Evolutionary conservation across 2,329 filamentous ascomycete species (phyloP), one percentile per base, ranked within the genome.

Genomic region (Rhinocladiella similis): DNA sequence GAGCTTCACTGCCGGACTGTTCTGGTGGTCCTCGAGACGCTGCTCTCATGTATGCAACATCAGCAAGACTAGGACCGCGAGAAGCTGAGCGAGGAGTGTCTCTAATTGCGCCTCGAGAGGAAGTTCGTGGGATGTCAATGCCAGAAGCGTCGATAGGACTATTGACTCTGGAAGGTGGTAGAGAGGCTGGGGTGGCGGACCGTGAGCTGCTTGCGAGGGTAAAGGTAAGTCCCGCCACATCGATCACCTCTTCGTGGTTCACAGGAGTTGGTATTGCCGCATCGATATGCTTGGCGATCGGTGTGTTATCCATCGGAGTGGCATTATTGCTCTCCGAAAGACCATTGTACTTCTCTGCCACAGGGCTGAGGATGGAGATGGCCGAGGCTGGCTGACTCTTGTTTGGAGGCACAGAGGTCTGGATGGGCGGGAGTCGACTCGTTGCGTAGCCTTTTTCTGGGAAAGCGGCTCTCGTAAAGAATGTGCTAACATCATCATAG

Each of bases 381-480:
- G 53, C 59, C 1, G 56, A 62, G 38, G 56, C 56, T n/a, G 59
- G 59, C 29, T 59, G 59, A 25, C 56, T 59, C 22, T 45, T 56
- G 39, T 77, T 74, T 0, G 88, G 76, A 5, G 75, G 75, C 1
- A 85, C 81, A 55, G 91, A 51, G 80, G 76, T 70, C 85, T 80
- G 16, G 84, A 87, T 93, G 96, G 97, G 63, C 87, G 86, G 72
- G 86, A 93, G 41, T 93, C 93, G 78, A 96, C 84, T 7, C 96
- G 81, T 70, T 96, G 91, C 70, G 97, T 95, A 39, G 89, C 77
- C 70, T 84, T 88, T 61, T 85, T 91, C 51, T 16, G 56, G 81
- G 92, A 97, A 54, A 33, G 51, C 45, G 14, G 50, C 54, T 35
- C 59, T 45, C 9, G 55, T 58, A 41, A 57, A 61, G 35, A 56